These are phyloP conservation scores for Helicostylum pulchrum DNA, from an alignment of 192 early-diverging fungal genomes.

Conservation along the genomic window DNA sequence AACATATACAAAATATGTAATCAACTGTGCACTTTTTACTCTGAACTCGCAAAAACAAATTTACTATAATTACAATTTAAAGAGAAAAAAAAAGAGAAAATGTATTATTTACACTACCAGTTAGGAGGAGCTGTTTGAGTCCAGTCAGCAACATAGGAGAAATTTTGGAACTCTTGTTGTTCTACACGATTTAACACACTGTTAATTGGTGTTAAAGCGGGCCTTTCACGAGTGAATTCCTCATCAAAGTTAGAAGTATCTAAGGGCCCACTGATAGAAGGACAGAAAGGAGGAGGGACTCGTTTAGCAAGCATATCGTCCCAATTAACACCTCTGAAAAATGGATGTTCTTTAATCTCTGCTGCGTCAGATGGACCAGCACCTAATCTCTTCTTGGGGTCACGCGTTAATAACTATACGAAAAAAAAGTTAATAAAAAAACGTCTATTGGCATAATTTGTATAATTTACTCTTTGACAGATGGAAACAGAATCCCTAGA, in stretches of 20 bases:
- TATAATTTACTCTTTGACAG: slow-evolving; percentile 67
- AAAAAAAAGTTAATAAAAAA: slow-evolving; percentile 7
- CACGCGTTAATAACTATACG: slow-evolving; percentile 76
- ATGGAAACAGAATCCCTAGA: slow-evolving; percentile 89
- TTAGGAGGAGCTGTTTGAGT: slow-evolving; percentile 16
- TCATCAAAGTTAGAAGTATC: slow-evolving; percentile 98
- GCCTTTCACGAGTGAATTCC: slow-evolving; percentile 94
- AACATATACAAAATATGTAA: too few relatives aligned
- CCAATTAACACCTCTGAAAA: slow-evolving; percentile 95
- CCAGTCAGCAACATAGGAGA: slow-evolving; percentile 94
- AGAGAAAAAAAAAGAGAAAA: slow-evolving; percentile 1
- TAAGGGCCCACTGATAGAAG: slow-evolving; percentile 64
- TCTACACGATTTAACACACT: slow-evolving; percentile 74
- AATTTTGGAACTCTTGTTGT: slow-evolving; percentile 92
- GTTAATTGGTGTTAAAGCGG: slow-evolving; percentile 89
- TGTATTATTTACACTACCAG: slow-evolving; percentile 1
- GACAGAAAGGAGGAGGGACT: slow-evolving; percentile 88
- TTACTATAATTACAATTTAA: background rate
- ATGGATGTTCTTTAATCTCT: slow-evolving; percentile 92
- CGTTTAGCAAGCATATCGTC: slow-evolving; percentile 89
- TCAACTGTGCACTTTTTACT: too few relatives aligned
- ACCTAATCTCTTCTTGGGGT: slow-evolving; percentile 84
- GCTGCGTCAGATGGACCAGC: slow-evolving; percentile 79
- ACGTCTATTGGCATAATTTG: background rate
- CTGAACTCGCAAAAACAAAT: background rate